A percentile compares a stretch with the other conserved stretches of the same genome.
Conservation (phyloP, 176 grass and related monocot species). For the Luzula sylvatica region DNA sequence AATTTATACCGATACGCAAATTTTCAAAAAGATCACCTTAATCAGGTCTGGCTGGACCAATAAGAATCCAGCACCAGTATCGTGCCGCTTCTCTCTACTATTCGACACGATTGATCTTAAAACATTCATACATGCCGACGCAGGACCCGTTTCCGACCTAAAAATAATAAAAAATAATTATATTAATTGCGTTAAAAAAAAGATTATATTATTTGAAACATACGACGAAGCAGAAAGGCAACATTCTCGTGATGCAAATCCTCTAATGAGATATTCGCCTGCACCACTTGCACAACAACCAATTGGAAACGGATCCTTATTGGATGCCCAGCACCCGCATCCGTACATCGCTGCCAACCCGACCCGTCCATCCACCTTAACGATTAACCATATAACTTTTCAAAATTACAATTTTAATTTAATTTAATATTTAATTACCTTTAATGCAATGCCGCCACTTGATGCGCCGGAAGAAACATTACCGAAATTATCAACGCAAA, state of each 20-base stretch:
- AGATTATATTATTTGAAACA: background rate
- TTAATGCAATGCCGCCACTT: slow-evolving; percentile 91
- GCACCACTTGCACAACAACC: slow-evolving; percentile 81
- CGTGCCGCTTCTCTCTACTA: slow-evolving; percentile 53
- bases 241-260: slow-evolving; percentile 83
- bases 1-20: too few relatives aligned
- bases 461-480: slow-evolving; percentile 78
- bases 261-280: slow-evolving; percentile 86
- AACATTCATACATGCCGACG: slow-evolving; percentile 58
- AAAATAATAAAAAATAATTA: background rate
- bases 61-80: slow-evolving; percentile 62
- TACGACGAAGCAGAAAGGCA: slow-evolving; percentile 79
- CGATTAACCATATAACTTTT: too few relatives aligned
- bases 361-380: slow-evolving; percentile 75
- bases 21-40: slow-evolving; percentile 37
- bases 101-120: slow-evolving; percentile 43
- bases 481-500: slow-evolving; percentile 66
- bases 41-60: slow-evolving; percentile 63
- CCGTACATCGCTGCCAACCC: slow-evolving; percentile 97
- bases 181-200: slow-evolving; percentile 1
- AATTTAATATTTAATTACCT: slow-evolving; percentile 42
- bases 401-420: background rate
- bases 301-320: slow-evolving; percentile 44
- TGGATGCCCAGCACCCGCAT: slow-evolving; percentile 85
- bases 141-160: slow-evolving; percentile 76